Percentiles rank a stretch among this genome's conserved stretches.
Evolutionary conservation across 73 alveolate genomes (phyloP).

Genomic region (Symbiodinium pilosum): DNA sequence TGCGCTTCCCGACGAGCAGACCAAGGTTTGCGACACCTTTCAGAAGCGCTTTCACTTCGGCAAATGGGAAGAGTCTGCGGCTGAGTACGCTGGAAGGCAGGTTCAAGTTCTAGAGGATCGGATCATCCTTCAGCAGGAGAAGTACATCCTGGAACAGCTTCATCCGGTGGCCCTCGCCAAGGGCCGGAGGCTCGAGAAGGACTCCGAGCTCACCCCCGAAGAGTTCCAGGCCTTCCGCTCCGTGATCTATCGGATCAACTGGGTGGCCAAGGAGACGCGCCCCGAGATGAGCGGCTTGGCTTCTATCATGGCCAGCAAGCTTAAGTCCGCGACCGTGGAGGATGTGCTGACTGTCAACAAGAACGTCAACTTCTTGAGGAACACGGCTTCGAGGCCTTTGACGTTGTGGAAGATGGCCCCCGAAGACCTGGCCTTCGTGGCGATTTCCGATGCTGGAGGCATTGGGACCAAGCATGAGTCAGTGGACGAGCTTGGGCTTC

Average conservation of each 20-base stretch:
- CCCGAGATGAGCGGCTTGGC: not conserved
- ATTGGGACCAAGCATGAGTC: not conserved
- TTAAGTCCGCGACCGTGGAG: not conserved
- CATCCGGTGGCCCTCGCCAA: not conserved
- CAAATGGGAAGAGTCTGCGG: not conserved
- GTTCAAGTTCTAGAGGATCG: not conserved
- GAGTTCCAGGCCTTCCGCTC: not conserved
- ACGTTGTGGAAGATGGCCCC: not conserved
- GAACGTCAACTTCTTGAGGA: not conserved
- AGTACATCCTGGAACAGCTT: not conserved
- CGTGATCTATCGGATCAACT: not conserved
- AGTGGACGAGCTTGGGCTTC: not conserved
- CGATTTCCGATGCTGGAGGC: not conserved
- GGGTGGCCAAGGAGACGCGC: not conserved
- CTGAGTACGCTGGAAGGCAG: not conserved
- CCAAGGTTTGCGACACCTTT: not conserved
- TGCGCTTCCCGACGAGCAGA: not conserved
- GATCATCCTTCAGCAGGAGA: not conserved
- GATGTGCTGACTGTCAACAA: not conserved
- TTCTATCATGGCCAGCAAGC: not conserved
- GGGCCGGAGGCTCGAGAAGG: not conserved
- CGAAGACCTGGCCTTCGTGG: not conserved
- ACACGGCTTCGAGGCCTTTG: not conserved
- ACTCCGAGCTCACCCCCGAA: not conserved
- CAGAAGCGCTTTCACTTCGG: not conserved